These are phyloP conservation scores for Phytophthora ramorum DNA, from an alignment of 352 stramenopile genomes.

Conservation along the genomic window DNA sequence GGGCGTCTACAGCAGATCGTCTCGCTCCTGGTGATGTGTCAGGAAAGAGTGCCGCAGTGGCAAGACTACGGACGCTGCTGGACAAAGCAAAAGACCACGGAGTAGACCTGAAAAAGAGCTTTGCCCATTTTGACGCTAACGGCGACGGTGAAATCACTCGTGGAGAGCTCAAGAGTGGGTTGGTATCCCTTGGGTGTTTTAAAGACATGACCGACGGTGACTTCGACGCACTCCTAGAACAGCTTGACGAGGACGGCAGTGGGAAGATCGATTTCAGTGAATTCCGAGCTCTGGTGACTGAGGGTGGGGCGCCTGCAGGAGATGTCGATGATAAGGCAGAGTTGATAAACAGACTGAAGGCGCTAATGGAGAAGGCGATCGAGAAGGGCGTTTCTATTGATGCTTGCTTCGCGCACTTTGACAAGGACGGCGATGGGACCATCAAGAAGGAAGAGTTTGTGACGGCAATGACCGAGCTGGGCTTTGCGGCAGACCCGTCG, in stretches of 20 bases:
- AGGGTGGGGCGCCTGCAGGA: not conserved
- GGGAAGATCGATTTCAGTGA: constrained; percentile 66
- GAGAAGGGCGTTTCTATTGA: constrained; percentile 60
- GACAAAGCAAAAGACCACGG: constrained; percentile 48
- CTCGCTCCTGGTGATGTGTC: too few relatives aligned
- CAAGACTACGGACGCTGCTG: constrained; percentile 32
- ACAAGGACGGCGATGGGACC: constrained; percentile 77
- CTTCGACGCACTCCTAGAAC: constrained; percentile 51
- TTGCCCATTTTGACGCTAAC: constrained; percentile 78
- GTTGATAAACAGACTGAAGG: constrained; percentile 44
- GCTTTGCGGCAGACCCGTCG: constrained; percentile 33
- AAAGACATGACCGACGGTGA: constrained; percentile 46
- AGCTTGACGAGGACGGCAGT: constrained; percentile 60
- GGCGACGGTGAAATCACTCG: constrained; percentile 61
- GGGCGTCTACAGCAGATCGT: not conserved
- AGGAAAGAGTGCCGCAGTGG: constrained; percentile 11
- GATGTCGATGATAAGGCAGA: constrained; percentile 17
- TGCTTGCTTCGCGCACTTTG: constrained; percentile 84
- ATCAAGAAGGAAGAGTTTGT: constrained; percentile 74
- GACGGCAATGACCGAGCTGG: constrained; percentile 60
- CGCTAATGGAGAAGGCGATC: constrained; percentile 50
- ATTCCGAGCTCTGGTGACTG: constrained; percentile 55
- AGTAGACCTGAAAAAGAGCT: constrained; percentile 53
- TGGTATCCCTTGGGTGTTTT: constrained; percentile 61
- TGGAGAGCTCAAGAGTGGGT: constrained; percentile 55